Base-by-base conservation (phyloP, 805 yeast species). In the Sporopachydermia quercuum region DNA sequence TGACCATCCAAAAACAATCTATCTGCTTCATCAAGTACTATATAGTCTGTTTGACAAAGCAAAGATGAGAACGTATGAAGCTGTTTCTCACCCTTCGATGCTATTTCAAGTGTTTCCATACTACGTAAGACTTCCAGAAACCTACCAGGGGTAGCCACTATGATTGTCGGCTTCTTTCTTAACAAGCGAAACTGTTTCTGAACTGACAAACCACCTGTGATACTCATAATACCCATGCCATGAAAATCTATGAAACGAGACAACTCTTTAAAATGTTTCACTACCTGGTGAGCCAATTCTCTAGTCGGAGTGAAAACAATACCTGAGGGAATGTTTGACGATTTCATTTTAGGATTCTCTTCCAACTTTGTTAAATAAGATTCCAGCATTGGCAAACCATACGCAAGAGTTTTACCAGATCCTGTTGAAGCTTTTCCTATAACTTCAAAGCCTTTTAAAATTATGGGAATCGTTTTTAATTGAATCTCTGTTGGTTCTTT, bases 341-440 rank as follows among this genome's bases (percentile, higher is more conserved):
- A 27, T 48, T 47, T 8, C 4, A 34, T 18, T 4, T 23, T 39
- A 3, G 23, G 36, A 13, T 15, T 33, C 4, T 38, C 35, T 5
- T 37, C 37, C 19, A 50, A 39, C 5, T 37, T 35, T 38, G 47
- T 42, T 15, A 75, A 49, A 43, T 72, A 70, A 43, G 67, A 71
- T 52, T 89, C 95, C 44, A 91, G 57, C 18, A 93, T 78, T 5
- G 98, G 96, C 18, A 91, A 73, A 37, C 96, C 96, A 56, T 84
- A 91, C 0, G 98, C 99, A 42, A 87, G 63, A 0, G 98, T 91
- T 55, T 91, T 91, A 67, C 98, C 98, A 1, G 95, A 83, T 56
- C 98, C 98, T 1, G 98, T 91, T 6, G 91, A 79, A 13, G 98
- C 98, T 54, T 89, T 91, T 41, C 98, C 98, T 47, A 91, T 76